Evolutionary conservation across 352 stramenopile genomes (phyloP), one percentile per base, ranked within the genome.

Genomic region (Aphanomyces cochlioides): DNA sequence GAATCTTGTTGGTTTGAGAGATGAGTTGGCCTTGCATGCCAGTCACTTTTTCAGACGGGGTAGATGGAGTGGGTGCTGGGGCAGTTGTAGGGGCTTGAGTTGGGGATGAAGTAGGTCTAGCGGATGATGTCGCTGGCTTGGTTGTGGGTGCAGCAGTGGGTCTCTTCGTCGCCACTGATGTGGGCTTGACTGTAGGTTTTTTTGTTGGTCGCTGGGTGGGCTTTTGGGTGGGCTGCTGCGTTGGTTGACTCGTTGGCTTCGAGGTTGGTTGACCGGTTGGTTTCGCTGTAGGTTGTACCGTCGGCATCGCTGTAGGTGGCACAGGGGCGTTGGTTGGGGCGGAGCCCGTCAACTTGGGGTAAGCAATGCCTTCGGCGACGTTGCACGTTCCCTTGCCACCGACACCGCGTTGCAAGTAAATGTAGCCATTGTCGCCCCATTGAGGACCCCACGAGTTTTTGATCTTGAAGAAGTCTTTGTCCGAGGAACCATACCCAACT

Each of bases 361-460:
- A 67, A 4, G 7, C 47, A 13, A 45, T 3, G 8, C 1, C 19
- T 21, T 56, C 28, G 8, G 37, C 60, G 1, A 67, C 43, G 8
- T 57, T 57, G 47, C 60, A 67, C 60, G 56, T 57, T 12, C 60
- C 60, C 19, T 58, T 39, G 12, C 41, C 41, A 19, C 10, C 39
- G 57, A 47, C 39, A 15, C 60, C 60, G 21, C 60, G 60, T 34
- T 67, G 38, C 10, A 75, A 34, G 34, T 47, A 50, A n/a, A 73
- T 66, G 43, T 74, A 93, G 19, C 84, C 85, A 8, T 78, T 48
- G 63, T 91, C 84, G 36, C 85, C 84, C 84, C 85, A 93, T 4
- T 71, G 69, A 3, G 77, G 80, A 3, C 85, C 85, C 83, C 83
- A 92, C 69, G 85, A 82, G 73, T 92, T 92, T 73, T 89, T 88